Evolutionary conservation across 1,284 basidiomycete species (phyloP).

Genomic region (Blastosporella zonata): DNA sequence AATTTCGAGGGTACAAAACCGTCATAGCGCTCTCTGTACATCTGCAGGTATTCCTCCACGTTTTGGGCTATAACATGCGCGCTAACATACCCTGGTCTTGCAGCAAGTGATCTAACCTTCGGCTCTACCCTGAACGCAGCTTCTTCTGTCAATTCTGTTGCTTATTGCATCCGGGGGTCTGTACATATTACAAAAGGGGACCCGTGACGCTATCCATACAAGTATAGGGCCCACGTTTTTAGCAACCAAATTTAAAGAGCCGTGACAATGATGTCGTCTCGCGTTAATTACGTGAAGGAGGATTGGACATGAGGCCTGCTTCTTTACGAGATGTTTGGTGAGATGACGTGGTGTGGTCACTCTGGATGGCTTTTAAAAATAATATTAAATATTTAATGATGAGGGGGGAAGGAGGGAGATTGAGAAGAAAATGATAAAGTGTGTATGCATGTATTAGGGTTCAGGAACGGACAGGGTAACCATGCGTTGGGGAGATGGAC

Average conservation of each 20-base stretch:
- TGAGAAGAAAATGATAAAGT: background rate
- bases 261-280: slow-evolving; percentile 7
- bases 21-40: no score
- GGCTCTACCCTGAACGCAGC: slow-evolving; percentile 6
- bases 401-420: background rate
- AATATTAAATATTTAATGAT: no score
- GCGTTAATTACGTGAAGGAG: slow-evolving; percentile 11
- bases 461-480: slow-evolving; percentile 13
- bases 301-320: slow-evolving; percentile 5
- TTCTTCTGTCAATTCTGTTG: slow-evolving; percentile 1
- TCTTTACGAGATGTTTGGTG: slow-evolving; percentile 7
- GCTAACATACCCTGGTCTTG: background rate
- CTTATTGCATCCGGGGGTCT: slow-evolving; percentile 10
- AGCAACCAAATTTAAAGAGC: background rate
- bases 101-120: background rate
- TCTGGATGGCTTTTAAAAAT: no score
- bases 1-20: no score
- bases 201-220: slow-evolving; percentile 9
- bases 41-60: no score
- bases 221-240: slow-evolving; percentile 5
- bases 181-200: background rate
- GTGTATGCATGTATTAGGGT: slow-evolving; percentile 5
- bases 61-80: no score
- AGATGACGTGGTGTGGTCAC: background rate
- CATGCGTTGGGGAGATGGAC: background rate